phyloP scores from a whole-genome alignment of 2,329 filamentous ascomycete species.

The Aurifilum marmelostoma region DNA sequence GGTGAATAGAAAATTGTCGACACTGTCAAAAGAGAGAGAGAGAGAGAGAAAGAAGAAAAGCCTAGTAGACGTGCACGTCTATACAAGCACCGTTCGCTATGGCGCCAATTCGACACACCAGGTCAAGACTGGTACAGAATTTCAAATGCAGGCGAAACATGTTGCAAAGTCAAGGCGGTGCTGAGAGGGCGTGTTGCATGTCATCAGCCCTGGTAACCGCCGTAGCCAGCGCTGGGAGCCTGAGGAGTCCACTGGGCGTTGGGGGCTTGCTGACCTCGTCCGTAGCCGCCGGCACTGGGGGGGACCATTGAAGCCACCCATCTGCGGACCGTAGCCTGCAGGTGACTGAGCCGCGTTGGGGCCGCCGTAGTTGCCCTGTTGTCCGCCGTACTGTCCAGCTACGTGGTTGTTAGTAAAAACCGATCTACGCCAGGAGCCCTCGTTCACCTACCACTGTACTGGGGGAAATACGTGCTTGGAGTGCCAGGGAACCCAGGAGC shows the following conservation, averaged over 20 bases:
- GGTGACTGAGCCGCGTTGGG: constrained; percentile 62
- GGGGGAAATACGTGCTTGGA: constrained; percentile 84
- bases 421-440: background rate
- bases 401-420: constrained; percentile 58
- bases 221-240: constrained; percentile 64
- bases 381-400: constrained; percentile 61
- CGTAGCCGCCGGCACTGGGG: constrained; percentile 83
- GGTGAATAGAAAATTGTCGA: constrained; percentile 14
- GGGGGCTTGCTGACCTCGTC: constrained; percentile 69
- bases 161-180: background rate
- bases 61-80: background rate
- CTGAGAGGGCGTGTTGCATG: background rate
- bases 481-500: constrained; percentile 76
- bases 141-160: constrained; percentile 1
- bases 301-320: constrained; percentile 70
- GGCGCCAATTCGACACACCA: background rate
- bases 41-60: constrained; percentile 10
- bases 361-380: constrained; percentile 66
- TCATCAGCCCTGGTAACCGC: constrained; percentile 63
- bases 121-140: background rate
- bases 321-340: constrained; percentile 67
- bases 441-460: constrained; percentile 75
- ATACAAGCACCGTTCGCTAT: constrained; percentile 18
- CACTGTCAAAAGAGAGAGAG: constrained; percentile 9
- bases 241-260: constrained; percentile 58